Percentiles rank a stretch among this genome's conserved stretches.
These are phyloP conservation scores for Ophiostoma fasciatum DNA, from an alignment of 2,329 filamentous ascomycete species.

Conservation along the genomic window DNA sequence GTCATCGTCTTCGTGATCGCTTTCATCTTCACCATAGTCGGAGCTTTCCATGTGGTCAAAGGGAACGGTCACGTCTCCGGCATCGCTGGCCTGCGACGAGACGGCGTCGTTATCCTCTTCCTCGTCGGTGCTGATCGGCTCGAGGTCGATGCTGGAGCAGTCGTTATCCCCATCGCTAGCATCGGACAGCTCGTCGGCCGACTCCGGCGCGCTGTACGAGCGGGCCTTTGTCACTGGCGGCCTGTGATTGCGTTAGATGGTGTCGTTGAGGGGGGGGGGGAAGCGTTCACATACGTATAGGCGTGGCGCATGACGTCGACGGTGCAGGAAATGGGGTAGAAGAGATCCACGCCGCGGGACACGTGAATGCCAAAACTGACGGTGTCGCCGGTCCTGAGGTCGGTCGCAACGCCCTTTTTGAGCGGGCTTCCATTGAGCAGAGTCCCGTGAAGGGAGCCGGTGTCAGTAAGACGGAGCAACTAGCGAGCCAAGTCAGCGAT, in stretches of 20 bases:
- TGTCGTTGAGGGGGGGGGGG: too few species aligned
- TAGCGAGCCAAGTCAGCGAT: constrained; percentile 19
- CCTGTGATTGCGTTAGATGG: constrained; percentile 1
- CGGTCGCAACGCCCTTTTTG: constrained; percentile 3
- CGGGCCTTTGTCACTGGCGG: constrained; percentile 2
- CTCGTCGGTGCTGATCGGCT: too few species aligned
- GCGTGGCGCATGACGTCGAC: too few species aligned
- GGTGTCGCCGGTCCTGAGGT: constrained; percentile 21
- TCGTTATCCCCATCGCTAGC: constrained; percentile 5
- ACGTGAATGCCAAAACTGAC: constrained; percentile 27
- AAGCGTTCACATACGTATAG: too few species aligned
- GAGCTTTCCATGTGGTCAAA: too few species aligned
- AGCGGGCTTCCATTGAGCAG: constrained; percentile 24
- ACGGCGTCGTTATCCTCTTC: too few species aligned
- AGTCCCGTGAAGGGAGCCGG: constrained; percentile 38
- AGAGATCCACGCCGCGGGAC: constrained; percentile 19
- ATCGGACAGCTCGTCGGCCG: constrained; percentile 6
- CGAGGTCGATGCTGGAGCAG: background rate
- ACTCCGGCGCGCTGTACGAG: constrained; percentile 16
- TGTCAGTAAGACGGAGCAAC: constrained; percentile 31
- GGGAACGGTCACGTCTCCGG: too few species aligned
- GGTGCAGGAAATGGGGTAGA: constrained; percentile 15
- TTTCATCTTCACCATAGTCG: too few species aligned
- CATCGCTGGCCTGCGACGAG: too few species aligned
- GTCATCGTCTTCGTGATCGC: too few species aligned